Evolutionary conservation across 2,329 filamentous ascomycete species (phyloP).

Genomic region (Dactylella cylindrospora): DNA sequence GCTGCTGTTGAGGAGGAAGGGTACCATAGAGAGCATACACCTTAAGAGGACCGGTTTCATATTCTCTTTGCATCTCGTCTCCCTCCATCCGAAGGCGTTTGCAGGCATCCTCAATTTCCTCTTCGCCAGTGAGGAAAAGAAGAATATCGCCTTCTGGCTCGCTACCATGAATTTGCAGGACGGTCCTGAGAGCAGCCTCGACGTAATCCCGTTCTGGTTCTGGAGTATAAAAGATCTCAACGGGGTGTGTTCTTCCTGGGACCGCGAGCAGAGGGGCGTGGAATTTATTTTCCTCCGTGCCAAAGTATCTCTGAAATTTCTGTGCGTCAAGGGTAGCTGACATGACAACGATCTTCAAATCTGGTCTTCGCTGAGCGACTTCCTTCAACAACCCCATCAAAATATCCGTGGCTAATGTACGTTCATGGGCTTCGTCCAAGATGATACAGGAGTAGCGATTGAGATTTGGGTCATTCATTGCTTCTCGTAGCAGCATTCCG

Average conservation of each 20-base stretch:
- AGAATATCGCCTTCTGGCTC: slow-evolving; percentile 91
- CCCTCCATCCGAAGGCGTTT: slow-evolving; percentile 87
- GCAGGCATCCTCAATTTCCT: slow-evolving; percentile 96
- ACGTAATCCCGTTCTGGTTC: slow-evolving; percentile 96
- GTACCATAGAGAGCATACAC: slow-evolving; percentile 95
- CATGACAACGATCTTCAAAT: slow-evolving; percentile 98
- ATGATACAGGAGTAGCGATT: slow-evolving; percentile 96
- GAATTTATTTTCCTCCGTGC: slow-evolving; percentile 51
- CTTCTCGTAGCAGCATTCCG: slow-evolving; percentile 94
- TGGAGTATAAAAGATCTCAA: slow-evolving; percentile 97
- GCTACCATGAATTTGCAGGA: slow-evolving; percentile 92
- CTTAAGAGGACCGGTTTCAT: slow-evolving; percentile 82
- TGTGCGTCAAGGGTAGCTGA: slow-evolving; percentile 95
- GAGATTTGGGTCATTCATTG: slow-evolving; percentile 92
- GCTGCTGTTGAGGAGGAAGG: slow-evolving; percentile 87
- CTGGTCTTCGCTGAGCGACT: slow-evolving; percentile 74
- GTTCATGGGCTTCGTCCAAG: slow-evolving; percentile 96
- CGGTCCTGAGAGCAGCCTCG: slow-evolving; percentile 89
- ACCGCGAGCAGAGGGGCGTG: slow-evolving; percentile 90
- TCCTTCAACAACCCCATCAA: slow-evolving; percentile 96
- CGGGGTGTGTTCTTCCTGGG: slow-evolving; percentile 89
- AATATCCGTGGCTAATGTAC: slow-evolving; percentile 94
- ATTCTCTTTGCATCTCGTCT: slow-evolving; percentile 88
- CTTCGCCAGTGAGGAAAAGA: slow-evolving; percentile 93
- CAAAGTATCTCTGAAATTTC: slow-evolving; percentile 98